A percentile compares a stretch with the other conserved stretches of the same genome.
Evolutionary conservation across 2,329 filamentous ascomycete genomes (phyloP).

Genomic region (Furcasterigmium furcatum): DNA sequence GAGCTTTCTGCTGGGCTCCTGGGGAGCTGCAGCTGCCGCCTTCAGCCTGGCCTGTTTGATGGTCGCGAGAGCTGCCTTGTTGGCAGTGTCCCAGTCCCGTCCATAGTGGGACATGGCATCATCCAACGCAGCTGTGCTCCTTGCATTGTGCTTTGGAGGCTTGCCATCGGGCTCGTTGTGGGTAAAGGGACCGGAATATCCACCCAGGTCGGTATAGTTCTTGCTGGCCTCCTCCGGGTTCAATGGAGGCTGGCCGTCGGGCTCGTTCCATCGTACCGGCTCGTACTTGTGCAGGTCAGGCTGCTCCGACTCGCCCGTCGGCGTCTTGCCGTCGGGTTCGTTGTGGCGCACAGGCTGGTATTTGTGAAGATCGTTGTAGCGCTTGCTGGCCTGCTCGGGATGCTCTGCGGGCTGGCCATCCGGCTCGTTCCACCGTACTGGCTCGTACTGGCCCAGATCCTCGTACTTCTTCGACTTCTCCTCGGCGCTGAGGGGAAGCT

Average conservation of each 20-base stretch:
- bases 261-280: conserved; percentile 29
- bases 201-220: conserved; percentile 27
- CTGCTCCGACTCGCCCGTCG: conserved; percentile 4
- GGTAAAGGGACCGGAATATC: conserved; percentile 13
- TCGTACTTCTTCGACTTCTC: conserved; percentile 36
- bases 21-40: conserved; percentile 9
- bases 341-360: conserved; percentile 23
- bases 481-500: conserved; percentile 23
- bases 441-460: conserved; percentile 29
- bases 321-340: conserved; percentile 14
- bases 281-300: conserved; percentile 36
- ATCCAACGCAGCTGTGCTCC: neutral
- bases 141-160: neutral
- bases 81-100: neutral
- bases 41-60: conserved; percentile 3
- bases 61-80: neutral
- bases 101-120: neutral
- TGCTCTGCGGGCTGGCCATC: conserved; percentile 23
- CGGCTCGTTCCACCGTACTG: conserved; percentile 29
- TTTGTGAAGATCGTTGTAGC: conserved; percentile 34
- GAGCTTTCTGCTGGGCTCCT: conserved; percentile 16
- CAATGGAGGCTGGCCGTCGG: conserved; percentile 22
- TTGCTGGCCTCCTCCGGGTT: conserved; percentile 30
- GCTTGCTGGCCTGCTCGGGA: conserved; percentile 29
- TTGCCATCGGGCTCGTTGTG: conserved; percentile 30